Percentiles rank a stretch among this genome's conserved stretches.
These are phyloP conservation scores for Rosa persica DNA, from an alignment of 306 rosid genomes.

Conservation along the genomic window DNA sequence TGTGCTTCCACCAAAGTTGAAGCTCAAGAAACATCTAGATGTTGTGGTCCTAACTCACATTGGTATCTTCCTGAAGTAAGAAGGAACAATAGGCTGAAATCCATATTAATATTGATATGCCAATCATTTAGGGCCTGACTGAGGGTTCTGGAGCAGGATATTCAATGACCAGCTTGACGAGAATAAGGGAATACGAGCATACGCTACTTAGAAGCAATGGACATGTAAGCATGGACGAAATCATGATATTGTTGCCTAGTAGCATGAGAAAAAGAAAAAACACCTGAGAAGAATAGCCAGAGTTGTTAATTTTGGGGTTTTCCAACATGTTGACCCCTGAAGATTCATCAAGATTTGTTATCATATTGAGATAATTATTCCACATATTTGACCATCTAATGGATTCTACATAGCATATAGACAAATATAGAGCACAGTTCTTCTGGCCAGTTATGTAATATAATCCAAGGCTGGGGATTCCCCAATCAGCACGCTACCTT, in stretches of 20 bases:
- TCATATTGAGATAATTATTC: background rate
- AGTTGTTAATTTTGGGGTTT: background rate
- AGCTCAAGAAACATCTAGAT: background rate
- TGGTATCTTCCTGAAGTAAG: background rate
- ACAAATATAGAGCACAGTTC: background rate
- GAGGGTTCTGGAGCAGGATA: background rate
- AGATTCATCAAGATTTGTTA: background rate
- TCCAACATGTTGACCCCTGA: background rate
- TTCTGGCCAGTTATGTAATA: background rate
- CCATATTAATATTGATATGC: background rate
- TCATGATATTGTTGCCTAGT: background rate
- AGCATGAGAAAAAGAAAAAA: background rate
- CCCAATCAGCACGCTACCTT: slow-evolving; percentile 3
- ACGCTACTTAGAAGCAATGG: background rate
- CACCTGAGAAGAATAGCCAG: background rate
- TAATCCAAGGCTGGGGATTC: background rate
- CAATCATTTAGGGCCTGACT: background rate
- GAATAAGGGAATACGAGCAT: background rate
- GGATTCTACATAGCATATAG: slow-evolving; percentile 3
- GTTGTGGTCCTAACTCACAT: background rate
- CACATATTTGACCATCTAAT: background rate
- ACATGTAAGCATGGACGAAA: background rate
- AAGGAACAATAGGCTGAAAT: background rate
- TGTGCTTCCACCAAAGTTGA: background rate
- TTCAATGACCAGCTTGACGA: slow-evolving; percentile 6